Evolutionary conservation across 768 basidiomycete species (phyloP), one percentile per base, ranked within the genome.

Genomic region (Amanita brunnescens): DNA sequence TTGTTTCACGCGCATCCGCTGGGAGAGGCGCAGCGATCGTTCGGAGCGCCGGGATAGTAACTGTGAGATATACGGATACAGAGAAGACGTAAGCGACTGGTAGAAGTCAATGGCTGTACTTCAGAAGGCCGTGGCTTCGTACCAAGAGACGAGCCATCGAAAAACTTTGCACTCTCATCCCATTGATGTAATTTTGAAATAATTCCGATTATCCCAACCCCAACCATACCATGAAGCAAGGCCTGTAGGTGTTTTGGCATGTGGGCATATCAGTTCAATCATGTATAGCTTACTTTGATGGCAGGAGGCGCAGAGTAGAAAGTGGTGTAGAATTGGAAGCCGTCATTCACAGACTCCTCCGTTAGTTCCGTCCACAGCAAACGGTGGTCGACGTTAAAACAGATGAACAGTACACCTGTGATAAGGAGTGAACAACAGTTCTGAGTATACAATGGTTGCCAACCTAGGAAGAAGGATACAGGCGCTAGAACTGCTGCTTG

Each of bases 111-210:
- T 34, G 23, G 49, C 38, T 6, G 6, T 21, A 42, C 20, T 14
- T 16, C 54, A 49, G 26, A 45, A 40, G 6, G 38, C 26, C 12
- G 21, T 46, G 29, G 44, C 39, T 33, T 72, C 80, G 58, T 57
- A 93, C 93, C 90, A 53, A 95, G 67, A 57, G 81, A 83, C 20
- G 85, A 83, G 18, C 94, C 94, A 65, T 97, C 94, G 65, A 97
- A 97, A 72, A 90, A 93, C 70, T 94, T 77, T 6, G 94, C 94
- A 58, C 87, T 91, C 61, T 96, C 93, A 61, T 85, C 83, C 91
- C 92, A 96, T 55, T 74, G 78, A 65, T 87, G 75, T 52, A 96
- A 72, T 66, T 96, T 97, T 42, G 79, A 76, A 8, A 92, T 58
- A 46, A 92, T 73, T 8, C 85, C 86, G 21, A 85, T 58, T 32